Base-by-base conservation (phyloP, 306 rosid genomes). In the Trifolium subterraneum region DNA sequence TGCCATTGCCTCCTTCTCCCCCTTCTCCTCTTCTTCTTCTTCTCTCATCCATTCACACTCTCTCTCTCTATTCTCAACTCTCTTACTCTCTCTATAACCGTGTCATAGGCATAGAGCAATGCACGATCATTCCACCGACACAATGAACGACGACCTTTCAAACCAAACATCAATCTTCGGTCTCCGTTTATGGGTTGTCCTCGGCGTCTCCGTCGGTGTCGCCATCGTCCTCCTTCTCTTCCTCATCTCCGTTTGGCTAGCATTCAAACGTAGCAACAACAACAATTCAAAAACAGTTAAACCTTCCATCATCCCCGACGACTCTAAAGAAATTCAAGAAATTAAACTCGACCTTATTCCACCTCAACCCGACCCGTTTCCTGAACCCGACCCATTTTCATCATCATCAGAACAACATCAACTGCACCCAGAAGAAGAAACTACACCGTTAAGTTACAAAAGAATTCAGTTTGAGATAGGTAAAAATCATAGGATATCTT, bases 121-220 rank as follows among this genome's bases (percentile, higher is more conserved):
- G 60, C 60, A 8, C 27, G 20, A 18, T 10, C 3, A 45, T 13
- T 18, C 35, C 41, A 27, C 35, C 44, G 14, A 41, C 66, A 77
- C 80, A 76, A 86, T 91, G 91, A 81, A 79, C 85, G 96, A 92
- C 80, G 84, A 88, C 79, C 92, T 92, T 29, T 90, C 96, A 0
- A 82, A 86, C 56, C 90, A 73, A 9, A 92, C 97, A 36, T 89
- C 97, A 35, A 92, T 92, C 70, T 90, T 92, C 16, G 97, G 97
- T 6, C 84, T 92, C 11, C 87, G 86, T 1, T 42, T 92, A 2
- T 90, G 89, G 90, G 91, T 92, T 2, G 89, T 92, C 7, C 78
- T 92, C 5, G 96, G 97, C 11, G 85, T 92, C 4, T 62, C 85
- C 9, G 93, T 88, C 6, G 97, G 97, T 27, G 90, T 82, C 6